Percentiles rank a stretch among this genome's conserved stretches.
Evolutionary conservation across 805 yeast genomes (phyloP).

Genomic region (Saturnispora zaruensis): DNA sequence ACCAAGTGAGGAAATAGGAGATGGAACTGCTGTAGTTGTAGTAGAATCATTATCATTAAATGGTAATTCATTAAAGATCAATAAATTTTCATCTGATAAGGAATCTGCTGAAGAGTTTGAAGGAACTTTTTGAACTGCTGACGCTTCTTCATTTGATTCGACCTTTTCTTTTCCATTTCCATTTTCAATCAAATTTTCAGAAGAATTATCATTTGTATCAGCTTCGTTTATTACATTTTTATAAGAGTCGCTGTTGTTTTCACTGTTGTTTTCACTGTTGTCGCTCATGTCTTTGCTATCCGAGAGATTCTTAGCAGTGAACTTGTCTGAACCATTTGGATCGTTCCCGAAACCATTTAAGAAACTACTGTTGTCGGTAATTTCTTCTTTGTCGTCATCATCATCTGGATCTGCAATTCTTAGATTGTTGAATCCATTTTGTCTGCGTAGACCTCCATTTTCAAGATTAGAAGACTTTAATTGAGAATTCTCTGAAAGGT

Average conservation of each 20-base stretch:
- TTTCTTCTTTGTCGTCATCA: background rate
- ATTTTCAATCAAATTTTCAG: background rate
- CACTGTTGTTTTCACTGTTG: background rate
- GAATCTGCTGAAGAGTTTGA: background rate
- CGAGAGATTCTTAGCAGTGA: no score
- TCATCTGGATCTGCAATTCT: constrained; percentile 23
- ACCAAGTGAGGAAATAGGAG: constrained; percentile 26
- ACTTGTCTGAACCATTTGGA: background rate
- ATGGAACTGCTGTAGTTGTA: constrained; percentile 25
- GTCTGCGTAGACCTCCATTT: constrained; percentile 34
- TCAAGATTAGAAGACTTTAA: constrained; percentile 13
- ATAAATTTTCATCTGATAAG: background rate
- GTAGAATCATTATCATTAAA: constrained; percentile 15
- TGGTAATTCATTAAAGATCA: constrained; percentile 21
- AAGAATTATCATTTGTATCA: background rate
- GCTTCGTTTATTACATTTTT: background rate
- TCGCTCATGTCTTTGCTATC: background rate
- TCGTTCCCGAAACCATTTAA: background rate
- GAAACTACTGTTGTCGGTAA: background rate
- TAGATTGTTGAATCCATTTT: constrained; percentile 41
- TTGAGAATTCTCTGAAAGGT: constrained; percentile 29
- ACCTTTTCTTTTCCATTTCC: background rate
- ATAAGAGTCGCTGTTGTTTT: background rate
- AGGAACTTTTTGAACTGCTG: background rate
- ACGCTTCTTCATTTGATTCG: background rate